Conservation (phyloP, 345 rosid genomes). For the Erysimum cheiranthoides region DNA sequence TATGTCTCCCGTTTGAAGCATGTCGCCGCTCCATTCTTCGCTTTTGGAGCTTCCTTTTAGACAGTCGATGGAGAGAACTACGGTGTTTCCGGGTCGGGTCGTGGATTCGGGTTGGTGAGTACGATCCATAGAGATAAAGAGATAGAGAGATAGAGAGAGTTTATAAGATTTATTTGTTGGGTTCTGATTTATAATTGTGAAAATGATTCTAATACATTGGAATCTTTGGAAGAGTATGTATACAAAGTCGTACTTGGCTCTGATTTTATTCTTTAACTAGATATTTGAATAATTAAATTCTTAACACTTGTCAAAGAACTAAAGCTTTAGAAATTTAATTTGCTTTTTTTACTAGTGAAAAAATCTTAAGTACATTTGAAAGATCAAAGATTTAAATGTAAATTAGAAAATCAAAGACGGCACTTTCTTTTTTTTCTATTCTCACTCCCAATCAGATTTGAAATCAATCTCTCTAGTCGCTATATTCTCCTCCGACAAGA, state of each 20-base stretch:
- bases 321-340: background rate
- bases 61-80: constrained; percentile 83
- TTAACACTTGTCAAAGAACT: constrained; percentile 9
- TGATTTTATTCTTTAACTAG: constrained; percentile 5
- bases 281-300: constrained; percentile 9
- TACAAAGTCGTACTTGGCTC: constrained; percentile 35
- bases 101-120: constrained; percentile 52
- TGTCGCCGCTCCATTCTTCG: constrained; percentile 96
- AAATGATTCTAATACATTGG: constrained; percentile 30
- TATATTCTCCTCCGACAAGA: background rate
- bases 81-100: constrained; percentile 46
- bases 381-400: background rate
- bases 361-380: too few relatives aligned
- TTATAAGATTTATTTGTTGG: background rate
- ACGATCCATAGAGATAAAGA: constrained; percentile 52
- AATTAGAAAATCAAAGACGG: background rate
- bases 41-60: constrained; percentile 87
- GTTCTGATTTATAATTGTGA: background rate
- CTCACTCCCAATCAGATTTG: background rate
- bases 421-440: background rate
- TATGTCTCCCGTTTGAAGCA: constrained; percentile 97
- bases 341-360: too few relatives aligned
- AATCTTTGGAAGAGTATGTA: constrained; percentile 26
- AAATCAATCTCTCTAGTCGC: background rate
- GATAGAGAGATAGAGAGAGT: constrained; percentile 24